These are phyloP conservation scores for Zymoseptoria crescenta DNA, from an alignment of 2,329 filamentous ascomycete genomes.

Conservation along the genomic window DNA sequence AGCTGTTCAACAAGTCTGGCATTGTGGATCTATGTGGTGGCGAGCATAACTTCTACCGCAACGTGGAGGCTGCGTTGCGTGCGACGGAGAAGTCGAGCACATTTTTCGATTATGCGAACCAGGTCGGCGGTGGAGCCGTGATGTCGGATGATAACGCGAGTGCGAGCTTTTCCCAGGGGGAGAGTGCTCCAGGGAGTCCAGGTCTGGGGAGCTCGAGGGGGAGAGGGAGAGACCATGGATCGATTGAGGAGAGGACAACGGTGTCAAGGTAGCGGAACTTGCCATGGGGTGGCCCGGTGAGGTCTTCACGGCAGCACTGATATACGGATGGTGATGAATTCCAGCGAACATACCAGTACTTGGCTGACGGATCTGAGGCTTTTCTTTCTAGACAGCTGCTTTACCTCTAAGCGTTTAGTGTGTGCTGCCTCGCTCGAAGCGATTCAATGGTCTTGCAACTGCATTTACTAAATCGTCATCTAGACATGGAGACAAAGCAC, in stretches of 20 bases:
- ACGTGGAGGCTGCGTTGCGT: conserved; percentile 76
- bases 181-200: conserved; percentile 1
- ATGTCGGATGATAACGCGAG: not conserved
- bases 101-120: conserved; percentile 6
- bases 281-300: not conserved
- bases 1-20: conserved; percentile 66
- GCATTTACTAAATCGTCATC: not conserved
- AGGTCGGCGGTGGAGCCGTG: not conserved
- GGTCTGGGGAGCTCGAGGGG: not conserved
- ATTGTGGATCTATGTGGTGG: conserved; percentile 81
- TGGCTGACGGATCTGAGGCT: not conserved
- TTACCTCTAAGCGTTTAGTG: not conserved
- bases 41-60: conserved; percentile 65
- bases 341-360: not conserved
- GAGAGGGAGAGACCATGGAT: not conserved
- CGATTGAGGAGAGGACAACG: not conserved
- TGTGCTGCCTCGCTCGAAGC: not conserved
- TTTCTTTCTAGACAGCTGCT: not conserved
- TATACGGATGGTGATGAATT: not conserved
- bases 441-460: not conserved
- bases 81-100: conserved; percentile 60
- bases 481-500: not conserved
- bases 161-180: conserved; percentile 5
- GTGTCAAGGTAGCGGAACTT: not conserved
- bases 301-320: not conserved